Conservation (phyloP, 495 filamentous ascomycete genomes). For the Pseudotulostoma volvatum region DNA sequence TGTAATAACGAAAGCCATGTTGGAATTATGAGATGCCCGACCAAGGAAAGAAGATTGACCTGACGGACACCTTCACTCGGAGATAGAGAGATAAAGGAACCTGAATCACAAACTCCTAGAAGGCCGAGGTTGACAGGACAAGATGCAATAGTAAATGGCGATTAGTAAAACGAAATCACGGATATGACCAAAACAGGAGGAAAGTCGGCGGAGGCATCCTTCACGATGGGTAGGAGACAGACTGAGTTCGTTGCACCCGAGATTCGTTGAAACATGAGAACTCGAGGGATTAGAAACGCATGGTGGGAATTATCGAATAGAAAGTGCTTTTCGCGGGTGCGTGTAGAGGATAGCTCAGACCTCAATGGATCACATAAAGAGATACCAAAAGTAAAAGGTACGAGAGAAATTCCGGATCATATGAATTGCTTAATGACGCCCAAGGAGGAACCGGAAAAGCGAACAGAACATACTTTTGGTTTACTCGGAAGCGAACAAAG, state of each 20-base stretch:
- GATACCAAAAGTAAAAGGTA: background rate
- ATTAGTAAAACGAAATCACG: background rate
- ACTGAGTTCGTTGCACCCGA: background rate
- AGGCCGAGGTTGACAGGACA: background rate
- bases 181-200: background rate
- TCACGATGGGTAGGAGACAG: background rate
- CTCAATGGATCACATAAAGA: background rate
- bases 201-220: too few relatives aligned
- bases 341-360: background rate
- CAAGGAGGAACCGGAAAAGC: slow-evolving; percentile 13
- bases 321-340: background rate
- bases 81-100: background rate
- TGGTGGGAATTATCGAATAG: background rate
- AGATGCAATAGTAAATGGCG: background rate
- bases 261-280: background rate
- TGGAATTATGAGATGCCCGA: background rate
- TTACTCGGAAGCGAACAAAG: slow-evolving; percentile 22
- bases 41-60: background rate
- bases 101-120: background rate
- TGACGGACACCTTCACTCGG: background rate
- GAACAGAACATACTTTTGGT: slow-evolving; percentile 26
- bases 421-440: background rate
- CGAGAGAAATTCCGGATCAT: background rate
- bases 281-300: background rate
- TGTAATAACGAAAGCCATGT: background rate